A percentile compares a stretch with the other conserved stretches of the same genome.
Evolutionary conservation across 2,329 filamentous ascomycete species (phyloP).

Genomic region (Fusarium mundagurra): DNA sequence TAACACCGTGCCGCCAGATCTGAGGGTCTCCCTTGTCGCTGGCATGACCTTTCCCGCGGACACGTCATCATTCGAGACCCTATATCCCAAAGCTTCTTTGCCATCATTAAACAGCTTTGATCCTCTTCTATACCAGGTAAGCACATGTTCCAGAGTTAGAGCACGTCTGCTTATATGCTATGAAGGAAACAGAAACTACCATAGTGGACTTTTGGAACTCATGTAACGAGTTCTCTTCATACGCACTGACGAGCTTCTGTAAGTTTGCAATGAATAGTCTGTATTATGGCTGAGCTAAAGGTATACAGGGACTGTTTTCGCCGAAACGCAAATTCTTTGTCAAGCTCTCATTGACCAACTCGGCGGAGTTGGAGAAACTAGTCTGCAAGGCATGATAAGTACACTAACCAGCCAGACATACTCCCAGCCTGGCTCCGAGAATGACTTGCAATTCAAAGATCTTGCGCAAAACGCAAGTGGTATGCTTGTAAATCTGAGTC

Average conservation of each 20-base stretch:
- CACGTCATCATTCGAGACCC: accelerated
- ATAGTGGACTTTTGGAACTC: neutral
- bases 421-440: neutral
- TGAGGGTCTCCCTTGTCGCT: neutral
- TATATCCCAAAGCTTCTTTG: neutral
- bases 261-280: too few species aligned
- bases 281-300: neutral
- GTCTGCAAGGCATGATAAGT: accelerated
- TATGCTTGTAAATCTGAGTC: accelerated
- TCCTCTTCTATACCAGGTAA: neutral
- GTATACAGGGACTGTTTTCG: neutral
- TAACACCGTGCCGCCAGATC: neutral
- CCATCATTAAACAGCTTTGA: neutral
- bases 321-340: neutral
- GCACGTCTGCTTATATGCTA: neutral
- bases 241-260: neutral
- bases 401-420: neutral
- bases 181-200: neutral
- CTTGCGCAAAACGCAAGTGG: neutral
- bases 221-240: neutral
- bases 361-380: accelerated
- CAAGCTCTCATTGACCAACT: neutral
- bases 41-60: neutral
- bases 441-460: accelerated
- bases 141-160: accelerated